phyloP scores from a whole-genome alignment of 352 stramenopile species.

The Globisporangium ultimum region DNA sequence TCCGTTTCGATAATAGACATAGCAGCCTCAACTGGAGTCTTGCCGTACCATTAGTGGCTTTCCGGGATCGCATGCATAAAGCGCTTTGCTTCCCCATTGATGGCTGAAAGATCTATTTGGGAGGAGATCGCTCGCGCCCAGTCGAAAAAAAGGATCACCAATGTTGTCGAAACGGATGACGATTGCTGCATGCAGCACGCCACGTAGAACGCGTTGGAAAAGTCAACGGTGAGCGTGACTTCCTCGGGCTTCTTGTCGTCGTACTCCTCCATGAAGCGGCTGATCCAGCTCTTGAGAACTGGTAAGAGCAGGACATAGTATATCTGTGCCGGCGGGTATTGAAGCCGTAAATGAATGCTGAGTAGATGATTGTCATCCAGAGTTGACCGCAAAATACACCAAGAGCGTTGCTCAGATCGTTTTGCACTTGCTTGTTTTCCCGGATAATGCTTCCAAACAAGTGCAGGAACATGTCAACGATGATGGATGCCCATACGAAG shows the following conservation, averaged over 20 bases:
- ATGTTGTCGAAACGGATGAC: constrained; percentile 10
- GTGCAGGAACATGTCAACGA: constrained; percentile 20
- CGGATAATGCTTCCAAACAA: constrained; percentile 24
- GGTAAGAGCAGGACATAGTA: constrained; percentile 31
- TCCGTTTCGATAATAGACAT: constrained; percentile 11
- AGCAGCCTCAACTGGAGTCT: constrained; percentile 5
- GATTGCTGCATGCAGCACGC: constrained; percentile 22
- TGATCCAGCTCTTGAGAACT: constrained; percentile 33
- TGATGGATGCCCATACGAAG: not conserved
- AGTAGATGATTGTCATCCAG: constrained; percentile 36
- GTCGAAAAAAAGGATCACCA: constrained; percentile 9
- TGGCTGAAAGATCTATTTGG: no score
- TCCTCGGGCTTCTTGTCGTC: constrained; percentile 22
- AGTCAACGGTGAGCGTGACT: constrained; percentile 23
- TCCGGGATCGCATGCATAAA: constrained; percentile 4
- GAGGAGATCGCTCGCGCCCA: constrained; percentile 3
- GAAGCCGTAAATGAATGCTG: constrained; percentile 38
- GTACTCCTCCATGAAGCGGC: constrained; percentile 11
- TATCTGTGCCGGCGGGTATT: constrained; percentile 19
- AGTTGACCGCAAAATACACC: constrained; percentile 32
- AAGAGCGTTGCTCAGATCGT: constrained; percentile 23
- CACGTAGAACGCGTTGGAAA: constrained; percentile 25
- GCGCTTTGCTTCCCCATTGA: no score
- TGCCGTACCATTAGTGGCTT: not conserved
- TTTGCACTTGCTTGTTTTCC: constrained; percentile 9